Evolutionary conservation across 2,329 filamentous ascomycete genomes (phyloP).

Genomic region (Aspergillus oerlinghausenensis): DNA sequence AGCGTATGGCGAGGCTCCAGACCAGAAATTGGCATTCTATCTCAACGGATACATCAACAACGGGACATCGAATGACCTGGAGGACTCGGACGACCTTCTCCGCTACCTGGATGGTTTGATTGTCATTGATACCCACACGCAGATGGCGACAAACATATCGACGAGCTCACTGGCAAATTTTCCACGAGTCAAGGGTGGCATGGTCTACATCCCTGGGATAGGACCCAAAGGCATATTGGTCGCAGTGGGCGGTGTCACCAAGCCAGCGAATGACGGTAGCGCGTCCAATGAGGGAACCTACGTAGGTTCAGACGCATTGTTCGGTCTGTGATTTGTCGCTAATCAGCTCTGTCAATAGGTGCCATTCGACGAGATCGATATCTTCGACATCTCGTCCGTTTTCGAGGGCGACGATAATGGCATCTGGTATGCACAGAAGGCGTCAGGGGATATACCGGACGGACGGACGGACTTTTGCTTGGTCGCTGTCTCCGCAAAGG

Average conservation of each 20-base stretch:
- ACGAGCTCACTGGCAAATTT: constrained; percentile 27
- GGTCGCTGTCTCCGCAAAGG: constrained; percentile 37
- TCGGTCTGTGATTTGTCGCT: not conserved
- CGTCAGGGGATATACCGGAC: constrained; percentile 38
- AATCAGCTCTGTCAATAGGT: constrained; percentile 13
- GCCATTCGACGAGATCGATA: constrained; percentile 32
- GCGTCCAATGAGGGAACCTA: constrained; percentile 18
- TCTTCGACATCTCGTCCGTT: constrained; percentile 39
- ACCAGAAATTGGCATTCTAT: constrained; percentile 36
- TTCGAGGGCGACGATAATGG: constrained; percentile 24
- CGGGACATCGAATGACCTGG: constrained; percentile 25
- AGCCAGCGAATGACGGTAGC: constrained; percentile 9
- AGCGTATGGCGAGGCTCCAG: constrained; percentile 34
- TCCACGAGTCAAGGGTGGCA: constrained; percentile 34
- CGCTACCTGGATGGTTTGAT: constrained; percentile 37
- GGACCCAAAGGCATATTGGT: constrained; percentile 37
- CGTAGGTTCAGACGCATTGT: constrained; percentile 19
- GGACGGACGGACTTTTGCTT: constrained; percentile 45
- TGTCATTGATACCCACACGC: constrained; percentile 33
- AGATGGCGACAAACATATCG: constrained; percentile 36
- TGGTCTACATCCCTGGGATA: constrained; percentile 34
- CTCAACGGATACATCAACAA: constrained; percentile 38
- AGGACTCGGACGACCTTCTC: constrained; percentile 10
- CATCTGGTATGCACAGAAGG: constrained; percentile 42
- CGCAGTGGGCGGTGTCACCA: constrained; percentile 34